phyloP scores from a whole-genome alignment of 768 basidiomycete species.

The Polyporus arcularius region DNA sequence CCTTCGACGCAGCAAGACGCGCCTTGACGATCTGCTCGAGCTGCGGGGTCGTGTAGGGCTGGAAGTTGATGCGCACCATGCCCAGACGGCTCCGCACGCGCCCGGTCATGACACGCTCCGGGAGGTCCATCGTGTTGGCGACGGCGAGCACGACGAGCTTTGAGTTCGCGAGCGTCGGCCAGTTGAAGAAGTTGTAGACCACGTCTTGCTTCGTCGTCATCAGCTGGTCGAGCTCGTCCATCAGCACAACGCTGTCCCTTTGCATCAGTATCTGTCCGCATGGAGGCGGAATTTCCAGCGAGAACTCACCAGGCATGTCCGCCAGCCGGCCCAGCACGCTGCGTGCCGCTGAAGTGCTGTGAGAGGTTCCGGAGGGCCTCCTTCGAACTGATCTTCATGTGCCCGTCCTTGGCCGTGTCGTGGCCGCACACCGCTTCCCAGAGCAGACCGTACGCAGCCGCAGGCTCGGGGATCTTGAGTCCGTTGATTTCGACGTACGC shows the following conservation, averaged over 20 bases:
- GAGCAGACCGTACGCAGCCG: conserved; percentile 87
- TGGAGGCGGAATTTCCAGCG: too few relatives aligned
- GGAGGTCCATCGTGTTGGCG: conserved; percentile 97
- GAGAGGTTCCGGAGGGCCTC: conserved; percentile 81
- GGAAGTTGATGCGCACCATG: conserved; percentile 90
- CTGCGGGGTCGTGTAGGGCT: conserved; percentile 79
- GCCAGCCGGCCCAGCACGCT: conserved; percentile 63
- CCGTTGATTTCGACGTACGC: conserved; percentile 79
- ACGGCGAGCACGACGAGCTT: conserved; percentile 95
- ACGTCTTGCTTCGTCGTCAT: conserved; percentile 97
- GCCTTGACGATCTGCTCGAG: conserved; percentile 87
- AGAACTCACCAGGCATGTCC: conserved; percentile 81
- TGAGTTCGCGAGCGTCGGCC: conserved; percentile 89
- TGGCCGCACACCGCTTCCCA: conserved; percentile 94
- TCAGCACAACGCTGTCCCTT: conserved; percentile 78
- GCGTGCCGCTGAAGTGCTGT: conserved; percentile 70
- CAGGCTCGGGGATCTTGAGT: conserved; percentile 87
- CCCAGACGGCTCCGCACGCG: conserved; percentile 91
- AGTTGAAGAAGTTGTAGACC: conserved; percentile 99
- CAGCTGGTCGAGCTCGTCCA: conserved; percentile 98
- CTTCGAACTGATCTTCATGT: conserved; percentile 70
- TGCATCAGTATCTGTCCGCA: neutral
- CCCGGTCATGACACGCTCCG: conserved; percentile 90
- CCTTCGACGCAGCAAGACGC: conserved; percentile 63
- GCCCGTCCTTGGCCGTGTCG: conserved; percentile 60